These are phyloP conservation scores for Gelatoporia subvermispora DNA, from an alignment of 768 basidiomycete species.

Conservation along the genomic window DNA sequence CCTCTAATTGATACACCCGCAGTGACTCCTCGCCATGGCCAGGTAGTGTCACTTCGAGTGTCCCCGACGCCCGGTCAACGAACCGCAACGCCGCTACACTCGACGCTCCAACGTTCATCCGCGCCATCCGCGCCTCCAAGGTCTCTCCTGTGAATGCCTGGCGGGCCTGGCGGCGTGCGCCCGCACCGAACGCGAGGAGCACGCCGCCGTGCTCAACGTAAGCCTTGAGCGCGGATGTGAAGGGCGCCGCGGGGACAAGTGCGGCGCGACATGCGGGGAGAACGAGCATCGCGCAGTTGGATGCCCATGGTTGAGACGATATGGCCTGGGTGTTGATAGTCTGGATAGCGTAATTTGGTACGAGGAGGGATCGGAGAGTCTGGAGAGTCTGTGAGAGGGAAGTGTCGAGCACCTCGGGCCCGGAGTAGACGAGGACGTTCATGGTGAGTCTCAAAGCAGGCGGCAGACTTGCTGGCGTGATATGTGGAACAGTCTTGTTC, in stretches of 20 bases:
- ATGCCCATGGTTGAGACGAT: conserved; percentile 68
- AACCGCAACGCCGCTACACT: not conserved
- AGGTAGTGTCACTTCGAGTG: not conserved
- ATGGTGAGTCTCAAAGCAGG: conserved; percentile 13
- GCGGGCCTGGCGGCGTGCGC: conserved; percentile 15
- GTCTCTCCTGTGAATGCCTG: not conserved
- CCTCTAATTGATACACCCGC: not conserved
- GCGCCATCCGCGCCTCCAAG: not conserved
- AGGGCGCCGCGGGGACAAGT: conserved; percentile 33
- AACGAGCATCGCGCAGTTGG: conserved; percentile 73
- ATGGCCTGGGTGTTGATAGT: conserved; percentile 54
- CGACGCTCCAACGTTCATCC: not conserved
- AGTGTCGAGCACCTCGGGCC: conserved; percentile 35
- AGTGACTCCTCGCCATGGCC: not conserved
- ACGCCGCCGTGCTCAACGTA: conserved; percentile 68
- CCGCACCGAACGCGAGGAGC: conserved; percentile 64
- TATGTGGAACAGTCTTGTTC: no score
- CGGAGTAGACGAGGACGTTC: conserved; percentile 44
- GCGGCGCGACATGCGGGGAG: conserved; percentile 56
- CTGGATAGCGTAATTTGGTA: conserved; percentile 77
- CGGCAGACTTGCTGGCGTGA: no score
- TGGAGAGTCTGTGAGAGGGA: conserved; percentile 26
- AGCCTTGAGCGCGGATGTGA: conserved; percentile 43
- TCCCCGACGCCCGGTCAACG: not conserved
- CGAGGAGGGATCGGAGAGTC: conserved; percentile 51